These are phyloP conservation scores for Phoma sp. DNA, from an alignment of 2,329 filamentous ascomycete genomes.

Conservation along the genomic window DNA sequence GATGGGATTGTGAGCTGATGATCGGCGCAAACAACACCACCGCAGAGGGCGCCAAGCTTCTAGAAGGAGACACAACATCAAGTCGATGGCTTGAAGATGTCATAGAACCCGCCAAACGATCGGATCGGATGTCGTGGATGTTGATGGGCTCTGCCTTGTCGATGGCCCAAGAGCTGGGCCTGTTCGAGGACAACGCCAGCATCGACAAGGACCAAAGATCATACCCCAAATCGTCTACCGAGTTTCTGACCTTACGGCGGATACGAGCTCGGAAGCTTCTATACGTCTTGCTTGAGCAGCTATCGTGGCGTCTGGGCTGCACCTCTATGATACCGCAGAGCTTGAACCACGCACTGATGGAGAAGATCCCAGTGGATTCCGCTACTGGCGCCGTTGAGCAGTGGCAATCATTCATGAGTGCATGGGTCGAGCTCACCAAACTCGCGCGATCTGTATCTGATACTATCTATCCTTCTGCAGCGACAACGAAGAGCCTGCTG, in stretches of 20 bases:
- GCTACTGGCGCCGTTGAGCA: slow-evolving; percentile 50
- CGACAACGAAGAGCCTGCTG: slow-evolving; percentile 50
- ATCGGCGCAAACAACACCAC: slow-evolving; percentile 51
- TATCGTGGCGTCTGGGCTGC: slow-evolving; percentile 59
- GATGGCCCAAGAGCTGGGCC: slow-evolving; percentile 59
- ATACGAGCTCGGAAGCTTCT: slow-evolving; percentile 46
- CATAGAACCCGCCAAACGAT: slow-evolving; percentile 60
- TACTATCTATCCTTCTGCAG: slow-evolving; percentile 58
- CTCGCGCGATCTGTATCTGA: slow-evolving; percentile 60
- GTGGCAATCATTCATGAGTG: slow-evolving; percentile 60
- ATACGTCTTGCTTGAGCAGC: slow-evolving; percentile 58
- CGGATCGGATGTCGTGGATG: slow-evolving; percentile 68
- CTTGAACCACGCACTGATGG: slow-evolving; percentile 48
- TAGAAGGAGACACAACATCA: slow-evolving; percentile 46
- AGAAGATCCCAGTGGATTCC: slow-evolving; percentile 49
- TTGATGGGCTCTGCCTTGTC: slow-evolving; percentile 61
- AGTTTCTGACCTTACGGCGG: slow-evolving; percentile 40
- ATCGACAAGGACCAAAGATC: slow-evolving; percentile 46
- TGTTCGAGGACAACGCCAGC: slow-evolving; percentile 54
- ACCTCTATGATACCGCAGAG: slow-evolving; percentile 60
- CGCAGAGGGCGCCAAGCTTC: slow-evolving; percentile 40
- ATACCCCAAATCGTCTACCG: slow-evolving; percentile 39
- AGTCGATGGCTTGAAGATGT: slow-evolving; percentile 61
- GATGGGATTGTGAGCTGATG: slow-evolving; percentile 62
- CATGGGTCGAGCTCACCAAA: slow-evolving; percentile 54